phyloP scores from a whole-genome alignment of 2,329 filamentous ascomycete species.

The Diaporthe citrichinensis region DNA sequence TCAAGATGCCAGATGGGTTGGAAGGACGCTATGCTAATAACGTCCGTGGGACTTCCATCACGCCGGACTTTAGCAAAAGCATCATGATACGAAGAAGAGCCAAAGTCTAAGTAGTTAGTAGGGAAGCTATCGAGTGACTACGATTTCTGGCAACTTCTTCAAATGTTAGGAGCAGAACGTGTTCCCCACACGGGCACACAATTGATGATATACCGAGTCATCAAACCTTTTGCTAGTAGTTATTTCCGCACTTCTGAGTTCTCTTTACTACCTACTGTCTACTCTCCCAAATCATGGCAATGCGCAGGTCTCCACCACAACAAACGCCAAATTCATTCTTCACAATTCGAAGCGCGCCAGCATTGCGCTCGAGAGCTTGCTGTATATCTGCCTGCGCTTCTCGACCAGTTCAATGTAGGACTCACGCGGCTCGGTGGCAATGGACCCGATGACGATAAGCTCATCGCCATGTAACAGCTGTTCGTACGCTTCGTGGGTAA shows the following conservation, averaged over 20 bases:
- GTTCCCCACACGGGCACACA: not conserved
- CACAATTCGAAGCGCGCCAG: slow-evolving; percentile 32
- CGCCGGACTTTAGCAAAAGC: slow-evolving; percentile 2
- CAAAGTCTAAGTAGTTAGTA: not conserved
- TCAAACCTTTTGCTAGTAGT: not conserved
- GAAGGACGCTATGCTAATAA: slow-evolving; percentile 46
- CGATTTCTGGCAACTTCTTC: not conserved
- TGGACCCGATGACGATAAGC: slow-evolving; percentile 44
- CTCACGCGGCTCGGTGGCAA: slow-evolving; percentile 40
- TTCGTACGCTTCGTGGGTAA: slow-evolving; percentile 53
- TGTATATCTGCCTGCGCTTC: slow-evolving; percentile 37
- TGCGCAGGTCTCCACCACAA: not conserved
- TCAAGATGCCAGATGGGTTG: slow-evolving; percentile 45
- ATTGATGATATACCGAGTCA: not conserved
- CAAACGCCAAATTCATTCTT: not conserved
- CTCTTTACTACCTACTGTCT: not conserved
- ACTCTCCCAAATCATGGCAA: not conserved
- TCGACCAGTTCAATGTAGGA: slow-evolving; percentile 36
- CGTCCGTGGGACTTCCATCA: slow-evolving; percentile 17
- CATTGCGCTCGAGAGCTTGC: slow-evolving; percentile 33
- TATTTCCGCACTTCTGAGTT: not conserved
- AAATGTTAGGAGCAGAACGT: not conserved
- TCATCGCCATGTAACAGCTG: slow-evolving; percentile 53
- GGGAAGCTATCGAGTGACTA: not conserved
- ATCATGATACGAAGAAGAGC: slow-evolving; percentile 16